phyloP scores from a whole-genome alignment of 75 land plant species.

The Chamaecyparis obtusa region DNA sequence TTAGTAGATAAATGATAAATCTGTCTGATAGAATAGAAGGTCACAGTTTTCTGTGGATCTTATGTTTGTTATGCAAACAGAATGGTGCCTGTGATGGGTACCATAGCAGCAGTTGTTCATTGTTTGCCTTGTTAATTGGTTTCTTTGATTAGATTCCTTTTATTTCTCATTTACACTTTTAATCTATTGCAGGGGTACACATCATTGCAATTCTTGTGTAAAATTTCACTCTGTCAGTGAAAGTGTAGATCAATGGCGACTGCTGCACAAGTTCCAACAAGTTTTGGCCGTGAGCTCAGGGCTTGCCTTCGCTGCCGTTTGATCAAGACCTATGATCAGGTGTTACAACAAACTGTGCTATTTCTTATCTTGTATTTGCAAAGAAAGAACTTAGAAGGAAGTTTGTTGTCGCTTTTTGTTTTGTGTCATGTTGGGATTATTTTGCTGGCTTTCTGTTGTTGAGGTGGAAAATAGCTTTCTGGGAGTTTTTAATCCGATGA shows the following conservation, averaged over 20 bases:
- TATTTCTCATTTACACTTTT: background rate
- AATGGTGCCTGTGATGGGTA: too few species aligned
- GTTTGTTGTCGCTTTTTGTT: slow-evolving; percentile 2
- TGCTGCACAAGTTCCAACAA: slow-evolving; percentile 87
- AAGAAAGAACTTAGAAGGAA: background rate
- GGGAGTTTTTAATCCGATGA: background rate
- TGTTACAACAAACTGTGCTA: slow-evolving; percentile 8
- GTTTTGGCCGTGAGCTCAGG: slow-evolving; percentile 86
- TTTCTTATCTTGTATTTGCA: background rate
- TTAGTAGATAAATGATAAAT: background rate
- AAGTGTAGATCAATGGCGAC: background rate
- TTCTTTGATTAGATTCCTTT: background rate
- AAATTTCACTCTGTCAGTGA: background rate
- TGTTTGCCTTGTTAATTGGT: background rate
- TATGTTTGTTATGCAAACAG: too few species aligned
- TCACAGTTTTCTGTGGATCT: background rate
- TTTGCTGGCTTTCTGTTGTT: background rate
- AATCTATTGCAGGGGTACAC: background rate
- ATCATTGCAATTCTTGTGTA: background rate
- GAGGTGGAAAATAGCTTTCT: background rate
- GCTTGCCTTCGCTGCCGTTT: slow-evolving; percentile 94
- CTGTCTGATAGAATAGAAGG: background rate
- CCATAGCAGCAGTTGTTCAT: background rate
- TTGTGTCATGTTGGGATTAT: background rate
- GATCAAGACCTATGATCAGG: slow-evolving; percentile 97